Conservation (phyloP, 2,329 filamentous ascomycete species). For the Fusarium haematococcum region DNA sequence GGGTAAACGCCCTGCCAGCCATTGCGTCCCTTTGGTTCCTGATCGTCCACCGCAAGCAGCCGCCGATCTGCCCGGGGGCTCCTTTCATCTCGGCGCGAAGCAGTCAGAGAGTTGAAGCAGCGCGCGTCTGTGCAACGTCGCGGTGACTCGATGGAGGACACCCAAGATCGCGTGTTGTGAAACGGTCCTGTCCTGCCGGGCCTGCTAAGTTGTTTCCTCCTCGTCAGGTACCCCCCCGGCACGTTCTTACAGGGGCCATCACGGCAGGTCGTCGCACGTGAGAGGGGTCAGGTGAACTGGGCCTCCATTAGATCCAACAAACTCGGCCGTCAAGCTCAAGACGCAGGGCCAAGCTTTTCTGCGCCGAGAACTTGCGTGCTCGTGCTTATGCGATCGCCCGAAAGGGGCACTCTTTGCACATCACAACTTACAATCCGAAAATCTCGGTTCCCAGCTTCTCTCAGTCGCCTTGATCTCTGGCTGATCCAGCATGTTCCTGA, state of each 20-base stretch:
- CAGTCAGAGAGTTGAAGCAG: not conserved
- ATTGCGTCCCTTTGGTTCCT: conserved; percentile 1
- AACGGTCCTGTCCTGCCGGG: conserved; percentile 8
- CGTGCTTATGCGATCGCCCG: not conserved
- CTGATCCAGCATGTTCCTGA: conserved; percentile 17
- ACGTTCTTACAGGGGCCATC: not conserved
- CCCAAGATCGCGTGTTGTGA: conserved; percentile 28
- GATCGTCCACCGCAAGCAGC: conserved; percentile 10
- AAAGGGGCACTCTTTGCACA: not conserved
- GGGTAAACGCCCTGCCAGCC: conserved; percentile 3
- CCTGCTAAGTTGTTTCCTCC: conserved; percentile 17
- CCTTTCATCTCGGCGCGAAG: not conserved
- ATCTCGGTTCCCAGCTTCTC: not conserved
- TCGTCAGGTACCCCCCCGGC: not conserved
- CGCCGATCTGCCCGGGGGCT: not conserved
- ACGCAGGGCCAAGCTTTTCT: not conserved
- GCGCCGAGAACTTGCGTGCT: not conserved
- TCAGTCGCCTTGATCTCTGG: not conserved
- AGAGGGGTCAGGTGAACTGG: conserved; percentile 29
- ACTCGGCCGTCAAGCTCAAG: not conserved
- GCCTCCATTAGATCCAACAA: not conserved
- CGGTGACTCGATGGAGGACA: not conserved
- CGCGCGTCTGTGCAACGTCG: conserved; percentile 19
- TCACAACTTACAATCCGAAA: not conserved
- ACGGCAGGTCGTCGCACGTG: conserved; percentile 27